Conservation (phyloP, 2,329 filamentous ascomycete species). For the Cercospora brassicicola region DNA sequence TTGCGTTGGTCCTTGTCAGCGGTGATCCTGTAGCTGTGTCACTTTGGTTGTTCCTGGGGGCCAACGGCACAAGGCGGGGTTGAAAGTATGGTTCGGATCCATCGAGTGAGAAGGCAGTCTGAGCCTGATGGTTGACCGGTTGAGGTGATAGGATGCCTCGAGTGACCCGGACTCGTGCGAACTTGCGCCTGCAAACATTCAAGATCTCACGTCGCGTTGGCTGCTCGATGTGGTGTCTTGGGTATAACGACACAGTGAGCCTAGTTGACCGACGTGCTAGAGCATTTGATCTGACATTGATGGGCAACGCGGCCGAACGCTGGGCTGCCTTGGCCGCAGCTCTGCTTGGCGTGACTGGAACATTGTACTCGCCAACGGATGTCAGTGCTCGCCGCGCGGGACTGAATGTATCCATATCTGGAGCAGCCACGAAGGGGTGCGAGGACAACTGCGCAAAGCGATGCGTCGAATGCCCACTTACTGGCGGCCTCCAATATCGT, state of each 20-base stretch:
- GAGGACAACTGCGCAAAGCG: slow-evolving; percentile 24
- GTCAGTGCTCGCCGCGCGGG: slow-evolving; percentile 28
- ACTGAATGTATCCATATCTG: slow-evolving; percentile 11
- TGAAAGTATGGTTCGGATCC: slow-evolving; percentile 8
- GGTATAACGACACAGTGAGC: neutral
- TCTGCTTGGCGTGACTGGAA: slow-evolving; percentile 29
- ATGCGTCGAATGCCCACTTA: slow-evolving; percentile 34
- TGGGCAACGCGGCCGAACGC: slow-evolving; percentile 25
- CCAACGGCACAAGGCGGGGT: neutral
- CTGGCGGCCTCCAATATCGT: slow-evolving; percentile 36
- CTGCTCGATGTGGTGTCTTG: neutral
- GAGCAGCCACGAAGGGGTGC: slow-evolving; percentile 32
- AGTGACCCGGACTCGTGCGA: slow-evolving; percentile 8
- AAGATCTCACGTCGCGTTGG: neutral
- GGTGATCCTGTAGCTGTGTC: neutral
- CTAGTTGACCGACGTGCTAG: neutral
- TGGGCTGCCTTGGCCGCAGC: slow-evolving; percentile 20
- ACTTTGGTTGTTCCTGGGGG: neutral
- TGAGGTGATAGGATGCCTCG: slow-evolving; percentile 3
- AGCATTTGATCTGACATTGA: neutral
- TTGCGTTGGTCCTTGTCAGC: neutral
- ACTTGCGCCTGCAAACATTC: slow-evolving; percentile 21
- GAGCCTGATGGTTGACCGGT: neutral
- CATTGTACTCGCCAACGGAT: slow-evolving; percentile 26
- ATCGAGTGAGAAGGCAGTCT: slow-evolving; percentile 9